Conservation (phyloP, 345 rosid genomes). For the Salix udensis region DNA sequence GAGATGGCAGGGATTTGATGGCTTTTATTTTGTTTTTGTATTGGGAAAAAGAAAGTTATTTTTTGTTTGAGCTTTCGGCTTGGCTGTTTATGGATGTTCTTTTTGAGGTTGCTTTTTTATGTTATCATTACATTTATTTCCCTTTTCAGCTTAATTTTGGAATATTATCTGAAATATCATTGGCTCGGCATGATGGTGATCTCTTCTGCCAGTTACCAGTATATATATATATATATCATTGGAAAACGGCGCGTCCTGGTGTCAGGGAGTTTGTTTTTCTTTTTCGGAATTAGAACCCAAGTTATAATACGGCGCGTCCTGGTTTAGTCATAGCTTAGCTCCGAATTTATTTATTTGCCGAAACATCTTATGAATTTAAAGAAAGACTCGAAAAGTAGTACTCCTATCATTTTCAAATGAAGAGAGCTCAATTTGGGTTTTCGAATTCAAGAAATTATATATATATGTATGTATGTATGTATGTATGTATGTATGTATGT, state of each 20-base stretch:
- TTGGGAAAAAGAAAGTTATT: conserved; percentile 6
- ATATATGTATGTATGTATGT: too few species aligned
- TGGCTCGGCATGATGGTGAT: conserved; percentile 17
- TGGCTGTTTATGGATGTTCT: conserved; percentile 16
- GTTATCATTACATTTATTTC: neutral
- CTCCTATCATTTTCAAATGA: too few species aligned
- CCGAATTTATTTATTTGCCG: too few species aligned
- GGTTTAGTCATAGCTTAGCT: too few species aligned
- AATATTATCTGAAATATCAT: conserved; percentile 22
- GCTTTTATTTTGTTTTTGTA: conserved; percentile 23
- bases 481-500: too few species aligned
- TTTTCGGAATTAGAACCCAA: too few species aligned
- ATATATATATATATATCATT: neutral
- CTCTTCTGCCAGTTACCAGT: conserved; percentile 1
- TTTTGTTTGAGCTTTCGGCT: conserved; percentile 29
- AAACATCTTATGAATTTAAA: too few species aligned
- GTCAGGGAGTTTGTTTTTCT: too few species aligned
- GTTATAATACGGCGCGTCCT: too few species aligned
- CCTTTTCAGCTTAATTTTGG: conserved; percentile 7
- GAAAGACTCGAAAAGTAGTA: too few species aligned
- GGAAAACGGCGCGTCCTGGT: neutral
- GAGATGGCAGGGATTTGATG: neutral
- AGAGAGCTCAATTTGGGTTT: too few species aligned
- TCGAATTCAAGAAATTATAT: too few species aligned
- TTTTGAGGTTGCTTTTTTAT: neutral